Evolutionary conservation across 495 filamentous ascomycete species (phyloP), one percentile per base, ranked within the genome.

Genomic region (Hypoxylon perforatum): DNA sequence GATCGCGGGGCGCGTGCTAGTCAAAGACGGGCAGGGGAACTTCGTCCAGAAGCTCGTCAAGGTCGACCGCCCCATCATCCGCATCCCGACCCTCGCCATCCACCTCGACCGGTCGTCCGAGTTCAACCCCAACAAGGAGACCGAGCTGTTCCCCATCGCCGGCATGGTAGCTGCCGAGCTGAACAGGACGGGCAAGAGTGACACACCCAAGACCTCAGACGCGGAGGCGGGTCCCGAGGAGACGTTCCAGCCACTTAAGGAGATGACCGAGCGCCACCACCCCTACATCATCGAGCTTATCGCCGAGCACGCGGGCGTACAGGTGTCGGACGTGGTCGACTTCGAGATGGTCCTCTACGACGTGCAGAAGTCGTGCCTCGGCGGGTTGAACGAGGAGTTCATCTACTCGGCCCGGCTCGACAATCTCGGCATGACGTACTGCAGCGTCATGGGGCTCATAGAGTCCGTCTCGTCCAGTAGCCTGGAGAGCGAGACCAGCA

Each of bases 331-430:
- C 49, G 82, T 99, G 17, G 78, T 96, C 49, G 95, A 99, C 77
- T 98, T 99, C 64, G 95, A 99, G 78, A 85, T 97, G 76, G 87
- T 97, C 17, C 87, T 98, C 22, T 99, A 97, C 77, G 95, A 98
- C 73, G 96, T 94, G 3, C 96, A 98, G 65, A 89, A 92, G 74
- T 83, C 93, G 9, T 91, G 88, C 73, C 85, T 98, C 14, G 96
- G 96, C 59, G 95, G 95, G 18, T 75, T 99, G 55, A 90, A 92
- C 72, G 89, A 97, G 69, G 95, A 99, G 77, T 88, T 99, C 67
- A 94, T 98, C 75, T 97, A 92, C 79, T 96, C 93, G 7, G 85
- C 92, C 28, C 90, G 95, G 21, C 85, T 99, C 52, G 95, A 99
- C 78, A 98, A 99, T 75, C 83, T 97, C 19, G 90, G 89, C 76